phyloP scores from a whole-genome alignment of 2,329 filamentous ascomycete species.

The Ophiostoma sp. region DNA sequence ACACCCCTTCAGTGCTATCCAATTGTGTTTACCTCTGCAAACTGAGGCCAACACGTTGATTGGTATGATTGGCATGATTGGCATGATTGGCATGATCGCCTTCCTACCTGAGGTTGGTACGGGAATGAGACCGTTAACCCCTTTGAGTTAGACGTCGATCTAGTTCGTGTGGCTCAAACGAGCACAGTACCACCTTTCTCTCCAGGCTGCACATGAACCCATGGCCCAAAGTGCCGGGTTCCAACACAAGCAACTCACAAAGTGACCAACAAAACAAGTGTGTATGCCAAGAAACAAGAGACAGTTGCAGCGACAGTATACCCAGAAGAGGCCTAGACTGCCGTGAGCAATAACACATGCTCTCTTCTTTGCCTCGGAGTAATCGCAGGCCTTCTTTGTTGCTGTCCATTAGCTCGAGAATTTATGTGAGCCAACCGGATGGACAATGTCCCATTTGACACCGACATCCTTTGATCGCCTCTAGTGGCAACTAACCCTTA shows the following conservation, averaged over 20 bases:
- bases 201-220: background rate
- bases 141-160: constrained; percentile 13
- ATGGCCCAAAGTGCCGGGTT: background rate
- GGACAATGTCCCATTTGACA: background rate
- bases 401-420: background rate
- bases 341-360: background rate
- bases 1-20: background rate
- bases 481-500: too few relatives aligned
- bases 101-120: constrained; percentile 4
- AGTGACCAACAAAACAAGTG: background rate
- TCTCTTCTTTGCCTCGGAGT: background rate
- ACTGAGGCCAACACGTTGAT: background rate
- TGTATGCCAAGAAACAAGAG: too few relatives aligned
- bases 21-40: background rate
- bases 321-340: too few relatives aligned
- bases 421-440: background rate
- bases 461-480: background rate
- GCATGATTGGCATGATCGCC: constrained; percentile 1
- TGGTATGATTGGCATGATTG: background rate
- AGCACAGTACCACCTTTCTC: background rate
- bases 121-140: constrained; percentile 9
- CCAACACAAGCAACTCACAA: background rate
- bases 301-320: too few relatives aligned
- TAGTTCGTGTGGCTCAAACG: background rate
- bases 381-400: background rate